Percentiles rank a stretch among this genome's conserved stretches.
These are phyloP conservation scores for Mediolabrus comicus DNA, from an alignment of 108 stramenopile genomes.

Conservation along the genomic window DNA sequence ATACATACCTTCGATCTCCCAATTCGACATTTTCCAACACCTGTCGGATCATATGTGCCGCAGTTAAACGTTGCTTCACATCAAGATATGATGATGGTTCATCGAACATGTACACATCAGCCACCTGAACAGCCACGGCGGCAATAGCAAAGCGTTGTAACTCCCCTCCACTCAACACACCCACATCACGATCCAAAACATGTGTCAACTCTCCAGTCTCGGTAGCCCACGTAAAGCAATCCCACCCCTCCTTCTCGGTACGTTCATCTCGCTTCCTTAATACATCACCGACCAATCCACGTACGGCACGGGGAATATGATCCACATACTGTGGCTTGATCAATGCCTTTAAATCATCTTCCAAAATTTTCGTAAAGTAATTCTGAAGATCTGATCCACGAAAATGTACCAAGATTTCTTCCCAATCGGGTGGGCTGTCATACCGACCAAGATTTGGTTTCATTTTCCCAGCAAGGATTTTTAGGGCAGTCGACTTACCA, in stretches of 20 bases:
- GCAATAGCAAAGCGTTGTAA: conserved; percentile 98
- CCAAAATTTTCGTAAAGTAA: conserved; percentile 97
- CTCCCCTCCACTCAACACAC: conserved; percentile 95
- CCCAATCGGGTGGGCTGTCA: conserved; percentile 97
- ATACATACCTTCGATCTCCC: conserved; percentile 85
- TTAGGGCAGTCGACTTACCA: conserved; percentile 95
- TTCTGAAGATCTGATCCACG: conserved; percentile 98
- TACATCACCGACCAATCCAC: conserved; percentile 85
- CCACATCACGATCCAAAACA: conserved; percentile 92
- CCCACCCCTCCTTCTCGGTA: conserved; percentile 65
- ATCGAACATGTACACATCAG: conserved; percentile 99
- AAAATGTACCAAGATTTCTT: conserved; percentile 95
- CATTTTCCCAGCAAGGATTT: conserved; percentile 96
- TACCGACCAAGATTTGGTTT: conserved; percentile 97
- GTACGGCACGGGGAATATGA: conserved; percentile 94
- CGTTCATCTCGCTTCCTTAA: conserved; percentile 89
- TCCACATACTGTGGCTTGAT: conserved; percentile 99
- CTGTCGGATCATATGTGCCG: conserved; percentile 94
- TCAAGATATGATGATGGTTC: conserved; percentile 98
- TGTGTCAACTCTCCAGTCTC: conserved; percentile 86
- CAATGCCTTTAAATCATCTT: conserved; percentile 97
- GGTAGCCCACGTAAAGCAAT: conserved; percentile 72
- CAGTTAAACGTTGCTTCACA: conserved; percentile 97
- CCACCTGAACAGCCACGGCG: conserved; percentile 85
- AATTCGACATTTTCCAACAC: conserved; percentile 71